phyloP scores from a whole-genome alignment of 202 grass and related monocot genomes.

The Eragrostis tef region DNA sequence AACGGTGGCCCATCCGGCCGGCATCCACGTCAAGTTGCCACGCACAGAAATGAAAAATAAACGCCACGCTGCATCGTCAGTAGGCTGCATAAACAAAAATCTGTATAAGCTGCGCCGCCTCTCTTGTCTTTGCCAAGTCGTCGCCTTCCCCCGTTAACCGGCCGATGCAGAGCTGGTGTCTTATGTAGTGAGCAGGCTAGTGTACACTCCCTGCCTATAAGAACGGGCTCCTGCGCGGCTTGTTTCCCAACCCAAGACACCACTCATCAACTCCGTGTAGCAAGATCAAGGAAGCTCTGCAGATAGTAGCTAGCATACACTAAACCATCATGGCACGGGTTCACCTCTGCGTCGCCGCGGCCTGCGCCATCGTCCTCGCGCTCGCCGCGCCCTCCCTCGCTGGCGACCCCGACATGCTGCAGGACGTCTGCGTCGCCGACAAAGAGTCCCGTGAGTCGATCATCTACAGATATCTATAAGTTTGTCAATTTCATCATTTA shows the following conservation, averaged over 20 bases:
- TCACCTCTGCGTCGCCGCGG: slow-evolving; percentile 25
- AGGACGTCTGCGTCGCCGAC: slow-evolving; percentile 78
- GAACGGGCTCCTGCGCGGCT: slow-evolving; percentile 9
- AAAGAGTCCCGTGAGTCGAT: slow-evolving; percentile 48
- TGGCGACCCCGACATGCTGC: slow-evolving; percentile 70
- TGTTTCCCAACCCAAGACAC: neutral
- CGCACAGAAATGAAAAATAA: neutral
- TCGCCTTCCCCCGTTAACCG: neutral
- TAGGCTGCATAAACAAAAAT: too few relatives aligned
- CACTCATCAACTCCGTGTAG: neutral
- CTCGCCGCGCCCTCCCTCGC: slow-evolving; percentile 25
- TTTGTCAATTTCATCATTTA: too few relatives aligned
- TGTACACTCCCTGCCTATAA: slow-evolving; percentile 12
- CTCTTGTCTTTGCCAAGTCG: neutral
- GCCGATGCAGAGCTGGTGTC: neutral
- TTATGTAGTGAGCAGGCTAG: neutral
- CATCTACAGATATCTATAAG: too few relatives aligned
- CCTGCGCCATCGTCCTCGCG: slow-evolving; percentile 37
- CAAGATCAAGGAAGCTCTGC: neutral
- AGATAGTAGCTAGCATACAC: neutral
- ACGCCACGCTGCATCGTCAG: neutral
- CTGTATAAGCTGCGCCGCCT: neutral
- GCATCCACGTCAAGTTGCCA: neutral
- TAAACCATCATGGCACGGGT: slow-evolving; percentile 17
- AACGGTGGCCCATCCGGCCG: neutral